These are phyloP conservation scores for Hemileccinum impolitum DNA, from an alignment of 768 basidiomycete genomes.

Conservation along the genomic window DNA sequence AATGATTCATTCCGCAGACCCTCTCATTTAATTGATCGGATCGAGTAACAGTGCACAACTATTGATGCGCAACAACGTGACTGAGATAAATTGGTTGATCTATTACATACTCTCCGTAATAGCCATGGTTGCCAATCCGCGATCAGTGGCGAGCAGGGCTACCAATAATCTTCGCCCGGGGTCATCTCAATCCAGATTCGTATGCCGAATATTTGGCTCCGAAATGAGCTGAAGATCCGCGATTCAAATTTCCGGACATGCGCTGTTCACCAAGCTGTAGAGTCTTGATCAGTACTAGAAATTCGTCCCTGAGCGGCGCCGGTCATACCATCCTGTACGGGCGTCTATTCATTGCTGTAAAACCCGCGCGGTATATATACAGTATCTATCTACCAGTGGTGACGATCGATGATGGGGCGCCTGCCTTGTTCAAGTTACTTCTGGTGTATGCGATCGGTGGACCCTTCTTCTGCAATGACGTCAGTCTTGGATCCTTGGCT, in stretches of 20 bases:
- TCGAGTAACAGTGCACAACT: background rate
- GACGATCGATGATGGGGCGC: background rate
- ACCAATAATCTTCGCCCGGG: background rate
- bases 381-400: background rate
- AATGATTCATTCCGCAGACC: background rate
- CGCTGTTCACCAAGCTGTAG: slow-evolving; percentile 25
- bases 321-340: slow-evolving; percentile 24
- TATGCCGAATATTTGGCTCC: no score
- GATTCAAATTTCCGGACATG: slow-evolving; percentile 8
- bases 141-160: background rate
- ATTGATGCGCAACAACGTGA: background rate
- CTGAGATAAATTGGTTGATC: slow-evolving; percentile 1
- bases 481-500: no score
- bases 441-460: background rate
- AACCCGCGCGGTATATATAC: background rate
- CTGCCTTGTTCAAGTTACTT: background rate
- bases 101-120: background rate
- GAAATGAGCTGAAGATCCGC: background rate
- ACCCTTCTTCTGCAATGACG: no score
- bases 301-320: background rate
- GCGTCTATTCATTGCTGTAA: slow-evolving; percentile 8
- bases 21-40: slow-evolving; percentile 3
- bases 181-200: background rate
- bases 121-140: background rate
- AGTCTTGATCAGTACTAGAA: slow-evolving; percentile 1